These are phyloP conservation scores for Fraxinus platypoda DNA, from an alignment of 305 asterid genomes.

Conservation along the genomic window DNA sequence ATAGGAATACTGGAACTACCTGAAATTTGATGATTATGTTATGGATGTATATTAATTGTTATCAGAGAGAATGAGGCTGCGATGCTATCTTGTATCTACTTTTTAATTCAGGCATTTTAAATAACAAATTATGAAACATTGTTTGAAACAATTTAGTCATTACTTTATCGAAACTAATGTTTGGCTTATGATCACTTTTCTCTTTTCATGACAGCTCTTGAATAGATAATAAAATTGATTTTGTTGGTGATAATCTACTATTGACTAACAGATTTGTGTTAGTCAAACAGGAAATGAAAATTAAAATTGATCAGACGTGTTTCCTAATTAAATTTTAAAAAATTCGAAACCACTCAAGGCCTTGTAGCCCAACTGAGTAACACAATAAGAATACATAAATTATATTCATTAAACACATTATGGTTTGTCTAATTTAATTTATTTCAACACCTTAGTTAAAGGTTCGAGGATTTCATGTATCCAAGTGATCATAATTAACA, in stretches of 20 bases:
- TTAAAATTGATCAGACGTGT: background rate
- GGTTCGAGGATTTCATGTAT: background rate
- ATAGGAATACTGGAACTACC: background rate
- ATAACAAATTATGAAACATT: background rate
- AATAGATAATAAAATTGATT: constrained; percentile 4
- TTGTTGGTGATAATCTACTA: constrained; percentile 3
- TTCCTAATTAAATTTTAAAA: background rate
- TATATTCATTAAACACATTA: background rate
- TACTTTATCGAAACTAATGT: background rate
- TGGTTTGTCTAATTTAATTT: background rate
- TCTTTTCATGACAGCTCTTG: background rate
- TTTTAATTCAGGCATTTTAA: background rate
- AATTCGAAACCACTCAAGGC: background rate
- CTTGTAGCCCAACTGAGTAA: background rate
- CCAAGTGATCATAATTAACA: background rate
- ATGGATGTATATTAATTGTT: background rate
- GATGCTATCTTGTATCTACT: background rate
- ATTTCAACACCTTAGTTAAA: background rate
- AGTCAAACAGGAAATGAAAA: background rate
- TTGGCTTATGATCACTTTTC: constrained; percentile 6
- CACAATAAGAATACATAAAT: background rate
- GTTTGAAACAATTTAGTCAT: background rate
- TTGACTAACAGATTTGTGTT: constrained; percentile 8
- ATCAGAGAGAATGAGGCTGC: background rate
- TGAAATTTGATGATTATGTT: background rate